A percentile compares a stretch with the other conserved stretches of the same genome.
These are phyloP conservation scores for Fraxinus anomala DNA, from an alignment of 257 asterid species.

Conservation along the genomic window DNA sequence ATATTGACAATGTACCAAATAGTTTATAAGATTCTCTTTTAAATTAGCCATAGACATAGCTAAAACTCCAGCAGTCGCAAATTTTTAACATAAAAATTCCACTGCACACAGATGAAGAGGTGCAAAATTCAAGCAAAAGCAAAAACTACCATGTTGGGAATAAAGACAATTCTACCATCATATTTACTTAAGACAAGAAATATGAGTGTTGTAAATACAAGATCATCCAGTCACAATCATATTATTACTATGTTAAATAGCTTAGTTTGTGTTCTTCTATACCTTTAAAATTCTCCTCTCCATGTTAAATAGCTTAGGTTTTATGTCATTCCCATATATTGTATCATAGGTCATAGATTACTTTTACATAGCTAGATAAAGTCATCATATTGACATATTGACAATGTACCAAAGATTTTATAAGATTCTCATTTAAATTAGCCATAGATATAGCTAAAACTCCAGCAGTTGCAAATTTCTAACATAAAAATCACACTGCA, in stretches of 20 bases:
- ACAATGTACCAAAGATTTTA: neutral
- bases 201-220: neutral
- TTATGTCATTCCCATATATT: neutral
- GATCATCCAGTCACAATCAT: neutral
- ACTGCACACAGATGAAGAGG: too few relatives aligned
- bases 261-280: neutral
- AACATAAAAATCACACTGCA: too few relatives aligned
- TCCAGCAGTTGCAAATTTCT: neutral
- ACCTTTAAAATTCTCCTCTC: too few relatives aligned
- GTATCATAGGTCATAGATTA: too few relatives aligned
- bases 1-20: neutral
- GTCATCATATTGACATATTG: neutral
- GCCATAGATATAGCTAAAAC: neutral
- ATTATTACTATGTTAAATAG: conserved; percentile 2
- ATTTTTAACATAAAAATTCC: too few relatives aligned
- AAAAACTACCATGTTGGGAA: neutral
- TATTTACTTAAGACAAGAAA: too few relatives aligned
- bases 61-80: neutral
- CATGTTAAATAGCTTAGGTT: neutral
- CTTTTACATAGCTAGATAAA: too few relatives aligned
- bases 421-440: too few relatives aligned
- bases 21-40: neutral
- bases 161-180: neutral
- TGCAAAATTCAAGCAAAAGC: neutral
- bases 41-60: neutral